A percentile compares a stretch with the other conserved stretches of the same genome.
Evolutionary conservation across 495 filamentous ascomycete species (phyloP).

Genomic region (Trichoderma parareesei): DNA sequence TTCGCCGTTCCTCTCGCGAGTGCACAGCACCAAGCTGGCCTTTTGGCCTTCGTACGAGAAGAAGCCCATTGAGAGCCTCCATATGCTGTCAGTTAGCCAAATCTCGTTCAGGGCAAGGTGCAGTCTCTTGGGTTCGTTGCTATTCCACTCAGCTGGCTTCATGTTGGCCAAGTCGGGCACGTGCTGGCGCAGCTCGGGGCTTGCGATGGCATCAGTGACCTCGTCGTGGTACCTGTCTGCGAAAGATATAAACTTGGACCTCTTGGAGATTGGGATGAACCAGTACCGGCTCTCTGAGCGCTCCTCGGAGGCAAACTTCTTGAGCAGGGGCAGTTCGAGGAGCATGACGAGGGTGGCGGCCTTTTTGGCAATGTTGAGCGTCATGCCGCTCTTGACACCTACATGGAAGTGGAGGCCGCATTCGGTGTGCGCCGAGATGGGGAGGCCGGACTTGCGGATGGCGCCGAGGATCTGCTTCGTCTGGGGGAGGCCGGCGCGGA

Average conservation of each 20-base stretch:
- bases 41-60: not conserved
- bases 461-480: not conserved
- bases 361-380: not conserved
- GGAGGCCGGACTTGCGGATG: not conserved
- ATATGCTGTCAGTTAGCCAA: not conserved
- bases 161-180: not conserved
- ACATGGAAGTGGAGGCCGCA: slow-evolving; percentile 3
- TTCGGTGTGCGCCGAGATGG: not conserved
- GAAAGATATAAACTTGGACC: not conserved
- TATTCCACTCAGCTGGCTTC: not conserved
- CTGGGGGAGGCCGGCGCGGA: not conserved
- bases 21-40: not conserved
- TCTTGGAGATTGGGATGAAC: not conserved
- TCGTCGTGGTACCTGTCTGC: not conserved
- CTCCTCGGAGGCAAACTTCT: not conserved
- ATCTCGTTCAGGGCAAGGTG: not conserved
- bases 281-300: not conserved
- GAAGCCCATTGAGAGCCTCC: not conserved
- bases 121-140: not conserved
- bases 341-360: not conserved
- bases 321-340: not conserved
- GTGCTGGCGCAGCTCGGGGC: not conserved
- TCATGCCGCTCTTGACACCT: not conserved
- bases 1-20: not conserved
- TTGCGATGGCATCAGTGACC: too few species aligned